Base-by-base conservation (phyloP, 257 asterid species). In the Schizonepeta tenuifolia region DNA sequence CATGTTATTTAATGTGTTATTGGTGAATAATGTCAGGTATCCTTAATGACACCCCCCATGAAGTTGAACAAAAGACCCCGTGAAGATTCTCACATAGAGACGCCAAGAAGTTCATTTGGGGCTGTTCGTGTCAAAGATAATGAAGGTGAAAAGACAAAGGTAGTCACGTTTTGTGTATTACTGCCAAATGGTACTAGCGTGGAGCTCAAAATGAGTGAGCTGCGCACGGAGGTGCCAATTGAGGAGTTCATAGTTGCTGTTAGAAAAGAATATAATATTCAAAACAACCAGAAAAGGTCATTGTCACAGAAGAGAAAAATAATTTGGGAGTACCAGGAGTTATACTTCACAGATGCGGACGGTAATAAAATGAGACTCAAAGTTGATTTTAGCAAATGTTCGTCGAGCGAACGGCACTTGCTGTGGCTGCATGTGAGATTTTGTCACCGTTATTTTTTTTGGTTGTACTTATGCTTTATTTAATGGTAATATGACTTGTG, bases 131-230 rank as follows among this genome's bases (percentile, higher is more conserved):
- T 3, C 4, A 80, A 80, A 49, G 46, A 76, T 24, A 36, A 31
- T 31, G 20, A 36, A 41, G 26, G 9, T 47, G 62, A 35, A 14
- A 15, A 31, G 5, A 71, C 21, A 11, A 67, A 75, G 28, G 2
- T 54, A n/a, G 80, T 53, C 74, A 67, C 14, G 56, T 90, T 90
- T 53, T 78, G 84, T 17, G 76, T 90, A 54, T 86, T 90, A 44
- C 57, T 90, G 59, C 96, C 96, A 0, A 88, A 90, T 65, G 84
- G 86, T 4, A 65, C 75, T 1, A 75, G 80, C 2, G 35, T 87
- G 9, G 90, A 82, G 73, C 67, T 86, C 13, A 85, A 74, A 79
- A 15, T 83, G 70, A 38, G 14, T 4, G 74, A 65, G 66, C 50
- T 46, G 21, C 71, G 74, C 0, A 59, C 7, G 22, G 76, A 66